Conservation (phyloP, 805 yeast species). For the Pichia nanzhaoensis region DNA sequence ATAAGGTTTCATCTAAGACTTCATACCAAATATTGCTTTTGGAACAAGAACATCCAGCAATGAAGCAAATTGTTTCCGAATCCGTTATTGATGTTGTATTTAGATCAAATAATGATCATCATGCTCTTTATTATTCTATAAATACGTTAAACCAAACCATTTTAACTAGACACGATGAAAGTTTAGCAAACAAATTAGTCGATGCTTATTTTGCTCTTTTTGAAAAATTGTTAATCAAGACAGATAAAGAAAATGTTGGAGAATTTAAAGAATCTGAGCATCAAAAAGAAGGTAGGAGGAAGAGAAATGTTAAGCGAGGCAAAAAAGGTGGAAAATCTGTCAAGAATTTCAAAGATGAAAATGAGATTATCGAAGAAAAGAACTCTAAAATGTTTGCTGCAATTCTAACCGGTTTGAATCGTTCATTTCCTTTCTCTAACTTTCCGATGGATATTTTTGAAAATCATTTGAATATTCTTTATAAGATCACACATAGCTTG, state of each 20-base stretch:
- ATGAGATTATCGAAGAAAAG: constrained; percentile 67
- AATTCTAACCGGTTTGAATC: constrained; percentile 85
- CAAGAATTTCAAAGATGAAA: constrained; percentile 55
- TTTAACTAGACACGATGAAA: constrained; percentile 66
- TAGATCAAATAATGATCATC: constrained; percentile 72
- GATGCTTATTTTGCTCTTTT: constrained; percentile 82
- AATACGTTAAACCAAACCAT: constrained; percentile 91
- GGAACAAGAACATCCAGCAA: constrained; percentile 91
- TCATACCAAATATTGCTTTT: constrained; percentile 73
- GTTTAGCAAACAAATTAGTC: constrained; percentile 76
- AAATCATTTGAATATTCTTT: constrained; percentile 75
- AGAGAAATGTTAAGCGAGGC: constrained; percentile 73
- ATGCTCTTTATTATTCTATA: constrained; percentile 80
- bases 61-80: constrained; percentile 77
- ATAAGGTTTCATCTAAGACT: constrained; percentile 83
- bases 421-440: constrained; percentile 89
- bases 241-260: constrained; percentile 41
- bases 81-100: constrained; percentile 76
- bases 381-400: constrained; percentile 83
- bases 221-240: constrained; percentile 71
- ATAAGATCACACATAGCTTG: constrained; percentile 86
- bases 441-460: constrained; percentile 64
- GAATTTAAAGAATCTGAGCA: constrained; percentile 38
- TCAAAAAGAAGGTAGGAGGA: constrained; percentile 55
- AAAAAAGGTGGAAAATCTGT: constrained; percentile 84